Base-by-base conservation (phyloP, 257 asterid genomes). In the Solanum chilense region DNA sequence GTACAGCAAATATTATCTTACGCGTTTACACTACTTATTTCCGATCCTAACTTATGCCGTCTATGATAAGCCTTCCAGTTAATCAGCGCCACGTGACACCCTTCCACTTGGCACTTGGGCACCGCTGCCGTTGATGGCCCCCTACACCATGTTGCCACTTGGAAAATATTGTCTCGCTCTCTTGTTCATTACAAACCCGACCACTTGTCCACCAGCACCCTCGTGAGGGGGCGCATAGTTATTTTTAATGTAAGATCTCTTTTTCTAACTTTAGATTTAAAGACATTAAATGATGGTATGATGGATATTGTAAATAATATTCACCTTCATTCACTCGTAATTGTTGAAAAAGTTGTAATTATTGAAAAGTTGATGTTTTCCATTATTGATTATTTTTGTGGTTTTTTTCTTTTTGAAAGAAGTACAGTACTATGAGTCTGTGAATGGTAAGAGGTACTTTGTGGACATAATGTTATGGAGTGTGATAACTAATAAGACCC, bases 61-160 rank as follows among this genome's bases (percentile, higher is more conserved):
- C 92, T 89, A 90, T 94, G 96, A 37, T 94, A 93, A 25, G 92
- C 95, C 88, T 94, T 95, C 0, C 94, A 93, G 14, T 91, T 89
- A 74, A 80, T 77, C 87, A 95, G 91, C 20, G 12, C 87, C 85
- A 87, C 93, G 20, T 86, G 92, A 64, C 98, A 94, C 1, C 96
- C 95, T 86, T 91, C 96, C 90, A 95, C 98, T 93, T 94, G 95
- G 45, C 98, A 95, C 89, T 89, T 82, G 81, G 94, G 91, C 70
- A 77, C 88, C 45, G 25, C 82, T 13, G 62, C 87, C 58, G 62
- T 88, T 86, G 9, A 60, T 49, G 4, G 86, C 31, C 41, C 84
- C 35, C 35, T 33, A 33, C 35, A 33, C 35, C 35, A 33, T 33
- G 35, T 33, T 33, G 35, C 47, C 83, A 5, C 86, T 86, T 31